Evolutionary conservation across 2,329 filamentous ascomycete species (phyloP).

Genomic region (Xylariales sp.): DNA sequence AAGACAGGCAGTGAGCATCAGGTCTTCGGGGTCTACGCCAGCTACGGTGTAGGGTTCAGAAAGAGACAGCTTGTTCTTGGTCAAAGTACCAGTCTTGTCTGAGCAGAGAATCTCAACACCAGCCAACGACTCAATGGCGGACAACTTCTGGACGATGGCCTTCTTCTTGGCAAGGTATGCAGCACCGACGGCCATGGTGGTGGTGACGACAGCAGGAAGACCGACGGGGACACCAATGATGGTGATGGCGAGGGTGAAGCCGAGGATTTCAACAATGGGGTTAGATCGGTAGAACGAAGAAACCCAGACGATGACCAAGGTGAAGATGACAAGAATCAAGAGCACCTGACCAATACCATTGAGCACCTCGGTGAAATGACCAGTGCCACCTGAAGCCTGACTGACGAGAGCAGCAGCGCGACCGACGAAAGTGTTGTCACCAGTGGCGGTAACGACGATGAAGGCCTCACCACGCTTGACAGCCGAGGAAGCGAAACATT

Average conservation of each 20-base stretch:
- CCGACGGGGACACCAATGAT: slow-evolving; percentile 91
- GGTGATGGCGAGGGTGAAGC: slow-evolving; percentile 83
- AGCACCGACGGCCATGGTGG: slow-evolving; percentile 90
- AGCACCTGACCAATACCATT: slow-evolving; percentile 82
- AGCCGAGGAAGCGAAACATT: slow-evolving; percentile 78
- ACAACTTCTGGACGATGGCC: slow-evolving; percentile 90
- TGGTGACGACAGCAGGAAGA: slow-evolving; percentile 89
- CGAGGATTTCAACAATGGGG: slow-evolving; percentile 70
- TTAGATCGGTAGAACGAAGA: slow-evolving; percentile 86
- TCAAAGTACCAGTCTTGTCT: slow-evolving; percentile 90
- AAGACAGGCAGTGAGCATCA: slow-evolving; percentile 88
- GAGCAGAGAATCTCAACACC: slow-evolving; percentile 93
- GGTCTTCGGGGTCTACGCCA: slow-evolving; percentile 79
- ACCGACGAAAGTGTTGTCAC: slow-evolving; percentile 88
- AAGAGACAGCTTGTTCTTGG: slow-evolving; percentile 89
- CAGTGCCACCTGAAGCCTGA: slow-evolving; percentile 65
- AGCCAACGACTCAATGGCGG: slow-evolving; percentile 85
- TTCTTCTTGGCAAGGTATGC: slow-evolving; percentile 89
- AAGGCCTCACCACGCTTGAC: slow-evolving; percentile 89
- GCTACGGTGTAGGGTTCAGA: slow-evolving; percentile 78
- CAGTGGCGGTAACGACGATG: slow-evolving; percentile 75
- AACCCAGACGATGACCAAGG: slow-evolving; percentile 78
- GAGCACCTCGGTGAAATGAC: slow-evolving; percentile 88
- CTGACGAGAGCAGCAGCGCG: slow-evolving; percentile 82
- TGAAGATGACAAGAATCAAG: slow-evolving; percentile 74